Evolutionary conservation across 352 stramenopile species (phyloP), one percentile per base, ranked within the genome.

Genomic region (Globisporangium barbulae): DNA sequence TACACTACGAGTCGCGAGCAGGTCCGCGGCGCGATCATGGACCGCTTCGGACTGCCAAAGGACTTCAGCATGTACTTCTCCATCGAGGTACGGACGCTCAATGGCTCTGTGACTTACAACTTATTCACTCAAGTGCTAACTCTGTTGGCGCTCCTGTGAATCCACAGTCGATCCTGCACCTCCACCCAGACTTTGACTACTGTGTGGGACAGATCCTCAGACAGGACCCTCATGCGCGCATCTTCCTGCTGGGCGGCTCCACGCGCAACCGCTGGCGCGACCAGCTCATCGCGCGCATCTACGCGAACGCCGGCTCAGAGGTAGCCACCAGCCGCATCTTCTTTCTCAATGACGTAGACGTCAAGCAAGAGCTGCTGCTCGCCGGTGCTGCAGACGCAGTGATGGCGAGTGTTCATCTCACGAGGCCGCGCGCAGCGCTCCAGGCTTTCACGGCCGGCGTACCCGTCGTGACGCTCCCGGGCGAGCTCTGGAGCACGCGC

Each of bases 131-230:
- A 30, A 35, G 13, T 25, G 8, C 1, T 33, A 41, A 37, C 54
- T 19, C 5, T 52, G 2, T n/a, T 33, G 39, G 12, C 42, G 2
- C 10, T 31, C 25, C 33, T 31, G 22, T 9, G 6, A 31, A 53
- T 5, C 19, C n/a, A 8, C 64, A 93, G 85, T 85, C 80, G 1
- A 80, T 94, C 48, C 71, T 89, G n/a, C 70, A 88, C 52, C 74
- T 91, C 30, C 85, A 94, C 35, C 78, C 83, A 0, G 83, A 94
- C 63, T 92, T 92, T 62, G 83, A 91, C 45, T 53, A 62, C 17
- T 78, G 72, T 3, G 45, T 94, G 21, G 53, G 53, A 5, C 74
- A 68, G 19, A 78, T 94, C 35, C 63, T 92, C 0, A 10, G 71
- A 0, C 52, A 65, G 22, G 85, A 94, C 52, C 59, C 68, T 0